Base-by-base conservation (phyloP, 1,284 basidiomycete genomes). In the Agroathelia rolfsii region DNA sequence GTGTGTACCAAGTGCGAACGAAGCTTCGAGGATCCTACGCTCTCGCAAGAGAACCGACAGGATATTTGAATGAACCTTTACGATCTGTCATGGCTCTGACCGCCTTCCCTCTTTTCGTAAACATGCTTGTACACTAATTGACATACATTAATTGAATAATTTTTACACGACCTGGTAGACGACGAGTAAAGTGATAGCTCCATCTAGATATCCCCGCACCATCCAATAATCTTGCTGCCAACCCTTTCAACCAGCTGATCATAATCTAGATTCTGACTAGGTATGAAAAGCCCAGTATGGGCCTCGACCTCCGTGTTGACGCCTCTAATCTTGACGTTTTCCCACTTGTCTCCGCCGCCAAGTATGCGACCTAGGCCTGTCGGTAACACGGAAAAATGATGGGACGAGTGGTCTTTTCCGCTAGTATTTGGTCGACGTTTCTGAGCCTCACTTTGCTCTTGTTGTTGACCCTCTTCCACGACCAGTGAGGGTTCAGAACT, bases 1-100 rank as follows among this genome's bases (percentile, higher is more conserved):
- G 85, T 88, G 28, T 95, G 90, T 52, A 74, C 76, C n/a, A 78
- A 80, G 50, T 95, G 87, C 55, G 80, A 82, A 45, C 62, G 82
- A 40, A 71, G 65, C 40, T 92, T 83, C 57, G 67, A 70, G 36
- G 88, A 92, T 53, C 78, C 84, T 13, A 64, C 63, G 16, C 47
- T 81, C n/a, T n/a, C n/a, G n/a, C n/a, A n/a, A n/a, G n/a, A n/a
- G n/a, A n/a, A n/a, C n/a, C n/a, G n/a, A n/a, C n/a, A n/a, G n/a
- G n/a, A n/a, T n/a, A n/a, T n/a, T n/a, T n/a, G n/a, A n/a, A n/a
- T n/a, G n/a, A n/a, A n/a, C n/a, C n/a, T n/a, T n/a, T n/a, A n/a
- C n/a, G n/a, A n/a, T n/a, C n/a, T n/a, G n/a, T n/a, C n/a, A n/a
- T n/a, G n/a, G n/a, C n/a, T n/a, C n/a, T n/a, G n/a, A n/a, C n/a